Evolutionary conservation across 345 rosid genomes (phyloP).

Genomic region (Lumnitzera racemosa): DNA sequence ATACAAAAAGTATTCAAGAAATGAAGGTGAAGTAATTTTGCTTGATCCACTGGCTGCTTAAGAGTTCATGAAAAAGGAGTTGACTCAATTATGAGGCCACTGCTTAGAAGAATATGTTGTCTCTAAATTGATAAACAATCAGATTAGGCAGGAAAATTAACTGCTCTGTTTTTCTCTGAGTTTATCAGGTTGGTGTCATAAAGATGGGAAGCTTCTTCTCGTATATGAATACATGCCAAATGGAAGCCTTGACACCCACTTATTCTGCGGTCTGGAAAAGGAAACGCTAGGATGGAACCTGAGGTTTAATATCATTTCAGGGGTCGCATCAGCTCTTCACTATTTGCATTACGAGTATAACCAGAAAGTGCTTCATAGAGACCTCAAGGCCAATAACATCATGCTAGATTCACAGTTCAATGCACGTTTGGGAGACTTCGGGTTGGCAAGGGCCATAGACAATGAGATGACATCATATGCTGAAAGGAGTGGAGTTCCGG

Average conservation of each 20-base stretch:
- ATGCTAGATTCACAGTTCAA: conserved; percentile 29
- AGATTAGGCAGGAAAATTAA: too few relatives aligned
- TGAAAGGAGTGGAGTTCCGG: conserved; percentile 25
- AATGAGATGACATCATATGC: conserved; percentile 32
- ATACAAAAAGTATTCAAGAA: too few relatives aligned
- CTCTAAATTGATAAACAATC: too few relatives aligned
- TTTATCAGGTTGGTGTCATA: conserved; percentile 35
- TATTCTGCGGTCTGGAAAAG: conserved; percentile 8
- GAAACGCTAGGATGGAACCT: conserved; percentile 19
- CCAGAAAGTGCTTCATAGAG: conserved; percentile 39
- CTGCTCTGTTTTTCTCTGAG: neutral
- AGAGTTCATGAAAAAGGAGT: too few relatives aligned
- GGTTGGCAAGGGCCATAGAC: conserved; percentile 34
- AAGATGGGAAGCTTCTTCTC: conserved; percentile 30
- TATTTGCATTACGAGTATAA: conserved; percentile 33
- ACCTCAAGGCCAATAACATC: conserved; percentile 40
- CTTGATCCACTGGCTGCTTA: too few relatives aligned
- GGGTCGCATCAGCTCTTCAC: conserved; percentile 36
- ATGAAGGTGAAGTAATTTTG: too few relatives aligned
- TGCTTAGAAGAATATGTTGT: too few relatives aligned
- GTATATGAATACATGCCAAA: conserved; percentile 52
- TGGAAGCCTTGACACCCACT: conserved; percentile 39
- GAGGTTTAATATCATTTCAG: conserved; percentile 24
- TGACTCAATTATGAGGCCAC: too few relatives aligned
- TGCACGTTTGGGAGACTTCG: conserved; percentile 35